Evolutionary conservation across 306 rosid species (phyloP).

Genomic region (Psophocarpus tetragonolobus): DNA sequence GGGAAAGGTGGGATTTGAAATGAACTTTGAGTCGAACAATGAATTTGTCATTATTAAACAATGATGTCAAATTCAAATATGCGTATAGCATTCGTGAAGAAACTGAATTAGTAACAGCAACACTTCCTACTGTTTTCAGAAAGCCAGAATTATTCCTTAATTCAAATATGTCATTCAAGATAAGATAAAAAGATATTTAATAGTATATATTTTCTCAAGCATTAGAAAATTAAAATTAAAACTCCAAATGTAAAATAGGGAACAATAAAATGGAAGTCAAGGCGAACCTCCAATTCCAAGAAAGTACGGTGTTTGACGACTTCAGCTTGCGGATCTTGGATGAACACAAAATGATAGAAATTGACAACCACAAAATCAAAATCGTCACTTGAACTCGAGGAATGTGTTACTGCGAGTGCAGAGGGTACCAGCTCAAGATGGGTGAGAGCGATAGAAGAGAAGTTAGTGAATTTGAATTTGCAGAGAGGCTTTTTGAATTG

Average conservation of each 20-base stretch:
- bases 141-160: background rate
- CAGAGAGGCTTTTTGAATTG: conserved; percentile 30
- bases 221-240: conserved; percentile 1
- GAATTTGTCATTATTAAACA: conserved; percentile 13
- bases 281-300: conserved; percentile 50
- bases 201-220: background rate
- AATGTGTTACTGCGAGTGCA: conserved; percentile 3
- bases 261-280: background rate
- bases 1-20: conserved; percentile 14
- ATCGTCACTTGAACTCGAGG: conserved; percentile 30
- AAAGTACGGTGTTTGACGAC: conserved; percentile 73
- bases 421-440: conserved; percentile 32
- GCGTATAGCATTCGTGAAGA: conserved; percentile 8
- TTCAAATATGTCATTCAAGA: conserved; percentile 18
- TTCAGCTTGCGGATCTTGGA: conserved; percentile 60
- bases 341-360: conserved; percentile 72
- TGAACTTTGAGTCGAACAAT: conserved; percentile 25
- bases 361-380: conserved; percentile 66
- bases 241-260: background rate
- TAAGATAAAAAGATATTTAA: background rate
- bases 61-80: conserved; percentile 7
- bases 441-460: conserved; percentile 28
- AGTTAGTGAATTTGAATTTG: conserved; percentile 20
- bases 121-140: background rate
- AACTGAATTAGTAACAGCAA: background rate